These are phyloP conservation scores for Teratosphaeria pseudoeucalypti DNA, from an alignment of 2,329 filamentous ascomycete species.

Conservation along the genomic window DNA sequence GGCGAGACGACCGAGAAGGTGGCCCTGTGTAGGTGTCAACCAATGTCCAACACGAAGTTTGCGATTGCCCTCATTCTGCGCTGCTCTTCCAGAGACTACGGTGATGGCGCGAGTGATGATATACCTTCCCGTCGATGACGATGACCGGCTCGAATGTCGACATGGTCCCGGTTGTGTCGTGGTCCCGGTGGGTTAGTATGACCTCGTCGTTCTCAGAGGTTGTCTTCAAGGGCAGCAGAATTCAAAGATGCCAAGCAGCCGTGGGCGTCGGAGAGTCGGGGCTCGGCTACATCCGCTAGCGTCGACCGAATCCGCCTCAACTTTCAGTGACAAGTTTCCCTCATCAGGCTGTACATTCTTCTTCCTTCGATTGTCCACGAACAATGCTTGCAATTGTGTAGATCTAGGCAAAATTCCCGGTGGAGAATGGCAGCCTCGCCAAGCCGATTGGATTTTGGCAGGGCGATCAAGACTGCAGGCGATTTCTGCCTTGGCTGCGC, in stretches of 20 bases:
- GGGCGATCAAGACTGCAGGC: no score
- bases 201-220: not conserved
- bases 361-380: not conserved
- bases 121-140: constrained; percentile 96
- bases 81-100: not conserved
- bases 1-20: constrained; percentile 97
- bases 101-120: not conserved
- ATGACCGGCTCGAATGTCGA: constrained; percentile 56
- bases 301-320: not conserved
- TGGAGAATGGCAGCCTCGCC: no score
- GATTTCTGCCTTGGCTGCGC: no score
- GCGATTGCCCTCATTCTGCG: not conserved
- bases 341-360: not conserved
- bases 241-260: not conserved
- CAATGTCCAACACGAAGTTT: not conserved
- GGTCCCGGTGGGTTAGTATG: not conserved
- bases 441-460: no score
- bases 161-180: constrained; percentile 38
- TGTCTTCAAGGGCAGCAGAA: not conserved
- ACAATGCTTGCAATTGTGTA: no score
- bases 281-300: not conserved
- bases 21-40: constrained; percentile 40
- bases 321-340: not conserved
- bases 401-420: no score
- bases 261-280: not conserved